Evolutionary conservation across 192 early-diverging fungal genomes (phyloP).

Genomic region (Funneliformis geosporum): DNA sequence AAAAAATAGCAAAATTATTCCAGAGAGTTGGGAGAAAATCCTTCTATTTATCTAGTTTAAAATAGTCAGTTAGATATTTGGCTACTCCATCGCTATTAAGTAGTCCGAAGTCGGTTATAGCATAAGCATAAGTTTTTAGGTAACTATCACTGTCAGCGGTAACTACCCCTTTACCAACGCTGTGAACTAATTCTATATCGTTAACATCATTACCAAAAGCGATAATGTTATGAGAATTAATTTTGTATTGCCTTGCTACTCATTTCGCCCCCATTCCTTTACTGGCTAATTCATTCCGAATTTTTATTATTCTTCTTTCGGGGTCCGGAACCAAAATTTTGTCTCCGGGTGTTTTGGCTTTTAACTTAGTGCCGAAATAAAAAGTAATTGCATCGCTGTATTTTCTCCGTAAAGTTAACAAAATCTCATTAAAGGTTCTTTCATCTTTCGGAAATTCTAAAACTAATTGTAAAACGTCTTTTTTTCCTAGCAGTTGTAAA

Average conservation of each 20-base stretch:
- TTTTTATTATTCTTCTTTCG: constrained; percentile 13
- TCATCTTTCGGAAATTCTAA: constrained; percentile 16
- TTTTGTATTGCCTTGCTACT: background rate
- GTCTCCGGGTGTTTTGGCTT: constrained; percentile 9
- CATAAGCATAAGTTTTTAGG: constrained; percentile 19
- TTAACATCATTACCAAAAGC: constrained; percentile 25
- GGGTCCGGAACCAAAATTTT: constrained; percentile 17
- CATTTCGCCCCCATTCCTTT: constrained; percentile 4
- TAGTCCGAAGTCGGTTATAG: constrained; percentile 15
- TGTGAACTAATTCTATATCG: background rate
- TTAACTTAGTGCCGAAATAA: constrained; percentile 22
- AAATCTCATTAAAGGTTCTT: constrained; percentile 13
- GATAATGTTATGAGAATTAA: background rate
- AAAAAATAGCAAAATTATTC: too few relatives aligned
- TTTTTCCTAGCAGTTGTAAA: background rate
- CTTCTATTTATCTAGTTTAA: too few relatives aligned
- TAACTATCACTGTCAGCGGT: background rate
- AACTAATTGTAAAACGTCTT: constrained; percentile 25
- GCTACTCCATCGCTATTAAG: constrained; percentile 11
- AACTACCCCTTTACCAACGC: background rate
- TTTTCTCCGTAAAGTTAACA: constrained; percentile 8
- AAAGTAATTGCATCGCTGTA: background rate
- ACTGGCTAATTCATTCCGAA: background rate
- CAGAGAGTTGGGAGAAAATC: too few relatives aligned
- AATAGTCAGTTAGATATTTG: constrained; percentile 4